These are phyloP conservation scores for Artemisia annua DNA, from an alignment of 129 eudicot species.

Conservation along the genomic window DNA sequence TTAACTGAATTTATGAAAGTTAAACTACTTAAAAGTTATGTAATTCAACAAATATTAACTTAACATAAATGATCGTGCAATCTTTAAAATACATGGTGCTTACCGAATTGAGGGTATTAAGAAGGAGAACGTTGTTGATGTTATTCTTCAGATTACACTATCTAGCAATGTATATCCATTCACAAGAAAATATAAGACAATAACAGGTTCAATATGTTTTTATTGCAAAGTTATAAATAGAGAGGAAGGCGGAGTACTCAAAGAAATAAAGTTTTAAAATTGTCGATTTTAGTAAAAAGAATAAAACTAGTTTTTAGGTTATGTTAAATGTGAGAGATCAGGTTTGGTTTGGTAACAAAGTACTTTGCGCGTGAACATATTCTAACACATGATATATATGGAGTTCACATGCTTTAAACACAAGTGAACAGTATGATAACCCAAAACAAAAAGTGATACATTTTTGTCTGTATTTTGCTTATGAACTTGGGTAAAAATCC, in stretches of 20 bases:
- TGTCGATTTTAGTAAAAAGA: background rate
- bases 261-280: background rate
- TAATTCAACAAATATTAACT: background rate
- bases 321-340: background rate
- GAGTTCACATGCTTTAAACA: background rate
- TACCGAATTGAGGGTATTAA: too few relatives aligned
- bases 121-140: background rate
- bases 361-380: background rate
- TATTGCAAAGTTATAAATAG: background rate
- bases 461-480: too few relatives aligned
- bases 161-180: background rate
- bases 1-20: background rate
- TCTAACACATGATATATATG: background rate
- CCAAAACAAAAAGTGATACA: too few relatives aligned
- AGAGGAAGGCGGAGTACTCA: slow-evolving; percentile 1
- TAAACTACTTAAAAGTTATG: background rate
- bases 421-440: too few relatives aligned
- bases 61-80: background rate
- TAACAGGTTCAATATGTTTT: background rate
- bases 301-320: background rate
- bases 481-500: too few relatives aligned
- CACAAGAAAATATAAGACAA: background rate
- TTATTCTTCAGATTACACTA: background rate
- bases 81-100: background rate
- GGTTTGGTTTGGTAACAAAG: background rate